Evolutionary conservation across 2,329 filamentous ascomycete genomes (phyloP).

Genomic region (Colletotrichum phormii): DNA sequence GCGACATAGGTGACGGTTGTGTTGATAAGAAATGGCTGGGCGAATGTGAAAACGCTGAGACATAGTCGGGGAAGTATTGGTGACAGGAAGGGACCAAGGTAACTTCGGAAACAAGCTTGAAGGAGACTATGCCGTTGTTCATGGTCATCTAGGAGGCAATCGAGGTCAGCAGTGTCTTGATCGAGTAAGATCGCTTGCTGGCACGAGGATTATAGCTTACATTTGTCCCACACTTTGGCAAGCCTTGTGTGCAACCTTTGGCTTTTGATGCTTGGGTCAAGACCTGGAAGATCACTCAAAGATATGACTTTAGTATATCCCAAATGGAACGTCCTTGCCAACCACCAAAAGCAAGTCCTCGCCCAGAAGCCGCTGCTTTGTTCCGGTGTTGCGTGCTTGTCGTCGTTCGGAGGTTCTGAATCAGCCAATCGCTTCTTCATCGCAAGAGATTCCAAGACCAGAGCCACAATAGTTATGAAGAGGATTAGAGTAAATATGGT

Average conservation of each 20-base stretch:
- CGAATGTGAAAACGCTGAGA: conserved; percentile 44
- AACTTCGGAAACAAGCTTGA: conserved; percentile 33
- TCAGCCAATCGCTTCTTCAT: background rate
- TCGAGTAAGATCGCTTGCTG: background rate
- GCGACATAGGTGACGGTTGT: conserved; percentile 39
- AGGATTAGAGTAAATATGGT: background rate
- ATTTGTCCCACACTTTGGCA: conserved; percentile 34
- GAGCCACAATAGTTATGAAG: background rate
- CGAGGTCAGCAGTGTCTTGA: background rate
- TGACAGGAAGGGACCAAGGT: conserved; percentile 37
- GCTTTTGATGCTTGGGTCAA: conserved; percentile 10
- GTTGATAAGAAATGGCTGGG: conserved; percentile 46
- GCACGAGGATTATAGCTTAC: conserved; percentile 19
- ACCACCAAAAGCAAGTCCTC: conserved; percentile 29
- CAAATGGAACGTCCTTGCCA: background rate
- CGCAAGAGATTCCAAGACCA: conserved; percentile 1
- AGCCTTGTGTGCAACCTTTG: background rate
- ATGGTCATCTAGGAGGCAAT: conserved; percentile 34
- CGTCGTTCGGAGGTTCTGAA: background rate
- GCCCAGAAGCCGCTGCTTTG: conserved; percentile 29
- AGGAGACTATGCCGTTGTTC: conserved; percentile 34
- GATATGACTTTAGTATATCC: conserved; percentile 23
- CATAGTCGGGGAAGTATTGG: conserved; percentile 42
- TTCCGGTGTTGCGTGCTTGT: background rate
- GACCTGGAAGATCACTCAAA: conserved; percentile 5